These are phyloP conservation scores for Skeletonema tropicum DNA, from an alignment of 108 stramenopile genomes.

Conservation along the genomic window DNA sequence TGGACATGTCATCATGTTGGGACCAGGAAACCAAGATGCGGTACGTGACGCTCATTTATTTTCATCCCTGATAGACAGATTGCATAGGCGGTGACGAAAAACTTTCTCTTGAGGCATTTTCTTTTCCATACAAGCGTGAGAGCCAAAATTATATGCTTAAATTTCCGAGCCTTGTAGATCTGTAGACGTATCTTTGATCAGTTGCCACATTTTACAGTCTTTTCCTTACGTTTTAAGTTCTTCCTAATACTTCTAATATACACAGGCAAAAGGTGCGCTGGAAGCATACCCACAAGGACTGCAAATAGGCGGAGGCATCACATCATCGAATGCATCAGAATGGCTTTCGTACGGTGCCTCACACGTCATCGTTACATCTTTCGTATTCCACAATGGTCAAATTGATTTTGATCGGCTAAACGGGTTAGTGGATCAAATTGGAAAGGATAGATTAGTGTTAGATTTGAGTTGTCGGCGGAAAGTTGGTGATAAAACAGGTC, in stretches of 20 bases:
- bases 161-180: constrained; percentile 3
- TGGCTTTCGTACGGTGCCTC: constrained; percentile 94
- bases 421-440: constrained; percentile 64
- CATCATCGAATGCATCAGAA: constrained; percentile 73
- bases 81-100: not conserved
- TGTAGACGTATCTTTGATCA: not conserved
- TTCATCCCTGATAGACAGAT: not conserved
- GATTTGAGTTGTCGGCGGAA: constrained; percentile 92
- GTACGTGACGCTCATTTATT: constrained; percentile 20
- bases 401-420: constrained; percentile 84
- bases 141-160: constrained; percentile 10
- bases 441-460: constrained; percentile 92
- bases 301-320: constrained; percentile 97
- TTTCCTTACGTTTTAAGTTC: not conserved
- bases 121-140: constrained; percentile 1
- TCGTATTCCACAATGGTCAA: constrained; percentile 85
- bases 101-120: constrained; percentile 3
- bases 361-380: constrained; percentile 98
- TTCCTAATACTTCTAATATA: not conserved
- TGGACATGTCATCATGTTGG: constrained; percentile 98
- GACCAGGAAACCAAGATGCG: constrained; percentile 89
- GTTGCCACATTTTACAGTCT: not conserved
- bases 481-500: constrained; percentile 35
- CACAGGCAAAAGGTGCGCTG: constrained; percentile 74
- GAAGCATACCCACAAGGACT: constrained; percentile 87